These are phyloP conservation scores for Clathrospora elynae DNA, from an alignment of 2,329 filamentous ascomycete species.

Conservation along the genomic window DNA sequence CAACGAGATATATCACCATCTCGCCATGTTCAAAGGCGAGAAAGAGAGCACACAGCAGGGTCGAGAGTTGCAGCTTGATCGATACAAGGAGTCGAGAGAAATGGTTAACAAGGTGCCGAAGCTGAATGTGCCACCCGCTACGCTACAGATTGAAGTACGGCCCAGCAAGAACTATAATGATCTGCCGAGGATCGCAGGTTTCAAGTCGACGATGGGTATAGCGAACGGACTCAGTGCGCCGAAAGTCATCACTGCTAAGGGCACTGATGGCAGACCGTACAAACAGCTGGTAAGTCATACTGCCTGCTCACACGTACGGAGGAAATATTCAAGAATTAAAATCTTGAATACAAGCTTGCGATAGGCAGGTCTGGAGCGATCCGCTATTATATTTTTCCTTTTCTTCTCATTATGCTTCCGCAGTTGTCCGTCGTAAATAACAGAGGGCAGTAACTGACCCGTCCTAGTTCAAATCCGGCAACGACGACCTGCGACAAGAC, in stretches of 20 bases:
- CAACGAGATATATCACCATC: conserved; percentile 66
- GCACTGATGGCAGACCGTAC: conserved; percentile 76
- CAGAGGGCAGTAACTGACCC: conserved; percentile 5
- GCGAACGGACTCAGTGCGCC: conserved; percentile 90
- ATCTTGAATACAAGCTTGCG: too few species aligned
- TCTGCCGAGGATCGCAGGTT: conserved; percentile 73
- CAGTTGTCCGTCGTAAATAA: neutral
- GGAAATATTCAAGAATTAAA: too few species aligned
- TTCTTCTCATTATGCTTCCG: too few species aligned
- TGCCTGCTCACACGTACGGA: neutral
- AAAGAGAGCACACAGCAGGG: conserved; percentile 68
- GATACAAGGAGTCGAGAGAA: conserved; percentile 65
- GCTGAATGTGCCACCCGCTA: conserved; percentile 81
- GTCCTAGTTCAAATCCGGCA: conserved; percentile 80
- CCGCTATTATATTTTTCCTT: too few species aligned
- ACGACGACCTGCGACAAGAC: conserved; percentile 94
- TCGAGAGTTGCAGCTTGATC: conserved; percentile 66
- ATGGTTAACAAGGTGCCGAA: conserved; percentile 67
- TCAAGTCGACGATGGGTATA: conserved; percentile 78
- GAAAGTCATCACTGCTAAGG: conserved; percentile 85
- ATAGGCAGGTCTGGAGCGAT: too few species aligned
- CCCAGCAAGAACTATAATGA: conserved; percentile 74
- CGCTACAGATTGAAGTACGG: conserved; percentile 79
- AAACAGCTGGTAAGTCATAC: conserved; percentile 72
- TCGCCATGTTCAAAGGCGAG: conserved; percentile 69